A percentile compares a stretch with the other conserved stretches of the same genome.
Conservation (phyloP, 2,329 filamentous ascomycete species). For the Trichophyton equinum region DNA sequence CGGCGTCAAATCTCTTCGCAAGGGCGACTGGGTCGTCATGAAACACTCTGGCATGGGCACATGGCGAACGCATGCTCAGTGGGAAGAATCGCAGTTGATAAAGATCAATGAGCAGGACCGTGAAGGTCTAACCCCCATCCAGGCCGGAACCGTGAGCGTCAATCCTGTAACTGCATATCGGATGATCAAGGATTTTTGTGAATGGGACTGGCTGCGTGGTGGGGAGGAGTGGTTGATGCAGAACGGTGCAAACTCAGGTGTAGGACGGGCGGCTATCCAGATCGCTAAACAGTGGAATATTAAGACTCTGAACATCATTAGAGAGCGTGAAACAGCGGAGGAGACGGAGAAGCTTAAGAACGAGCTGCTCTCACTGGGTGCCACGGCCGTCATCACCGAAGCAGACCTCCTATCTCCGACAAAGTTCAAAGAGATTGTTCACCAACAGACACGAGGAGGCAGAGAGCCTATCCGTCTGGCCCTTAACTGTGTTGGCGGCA, state of each 20-base stretch:
- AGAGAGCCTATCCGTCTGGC: constrained; percentile 62
- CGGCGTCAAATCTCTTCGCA: constrained; percentile 47
- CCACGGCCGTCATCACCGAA: constrained; percentile 51
- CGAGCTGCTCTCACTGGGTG: constrained; percentile 50
- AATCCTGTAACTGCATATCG: constrained; percentile 93
- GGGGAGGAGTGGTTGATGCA: constrained; percentile 93
- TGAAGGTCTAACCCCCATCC: constrained; percentile 57
- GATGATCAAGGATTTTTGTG: constrained; percentile 70
- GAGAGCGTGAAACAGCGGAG: constrained; percentile 52
- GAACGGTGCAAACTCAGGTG: constrained; percentile 90
- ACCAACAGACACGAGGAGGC: constrained; percentile 59
- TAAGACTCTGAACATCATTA: constrained; percentile 78
- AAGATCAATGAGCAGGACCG: constrained; percentile 50
- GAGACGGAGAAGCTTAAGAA: constrained; percentile 53
- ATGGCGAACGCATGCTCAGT: constrained; percentile 82
- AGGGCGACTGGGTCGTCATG: constrained; percentile 92
- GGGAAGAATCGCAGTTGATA: constrained; percentile 48
- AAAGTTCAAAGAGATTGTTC: constrained; percentile 38
- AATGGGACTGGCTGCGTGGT: constrained; percentile 37
- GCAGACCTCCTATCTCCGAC: constrained; percentile 38
- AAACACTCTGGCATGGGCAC: constrained; percentile 73
- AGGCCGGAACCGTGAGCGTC: constrained; percentile 77
- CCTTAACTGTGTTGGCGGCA: constrained; percentile 88
- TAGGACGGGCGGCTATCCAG: constrained; percentile 84
- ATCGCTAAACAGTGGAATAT: constrained; percentile 75